phyloP scores from a whole-genome alignment of 2,329 filamentous ascomycete genomes.

The Aspergillus cejpii region DNA sequence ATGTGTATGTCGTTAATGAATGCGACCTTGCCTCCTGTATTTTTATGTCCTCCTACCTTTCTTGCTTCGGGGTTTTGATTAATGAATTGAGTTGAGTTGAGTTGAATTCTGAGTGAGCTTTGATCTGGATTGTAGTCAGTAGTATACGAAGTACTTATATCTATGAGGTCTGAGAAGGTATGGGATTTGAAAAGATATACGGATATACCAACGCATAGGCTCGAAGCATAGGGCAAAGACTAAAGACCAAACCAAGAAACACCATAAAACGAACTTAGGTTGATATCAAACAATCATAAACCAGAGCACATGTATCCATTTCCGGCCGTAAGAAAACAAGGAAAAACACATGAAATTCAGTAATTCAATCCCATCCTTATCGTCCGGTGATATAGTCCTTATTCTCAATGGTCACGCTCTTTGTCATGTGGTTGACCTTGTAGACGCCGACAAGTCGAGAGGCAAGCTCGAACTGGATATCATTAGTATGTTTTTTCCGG shows the following conservation, averaged over 20 bases:
- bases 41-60: not conserved
- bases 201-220: not conserved
- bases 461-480: slow-evolving; percentile 76
- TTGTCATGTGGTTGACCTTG: slow-evolving; percentile 98
- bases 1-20: not conserved
- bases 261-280: not conserved
- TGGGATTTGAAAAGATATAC: not conserved
- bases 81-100: not conserved
- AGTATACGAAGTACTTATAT: not conserved
- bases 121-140: too few species aligned
- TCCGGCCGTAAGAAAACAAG: not conserved
- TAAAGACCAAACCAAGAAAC: not conserved
- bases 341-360: not conserved
- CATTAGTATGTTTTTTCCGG: slow-evolving; percentile 6
- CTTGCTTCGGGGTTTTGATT: not conserved
- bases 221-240: too few species aligned
- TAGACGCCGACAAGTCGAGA: slow-evolving; percentile 92
- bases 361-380: slow-evolving; percentile 23
- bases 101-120: not conserved
- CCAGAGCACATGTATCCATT: not conserved
- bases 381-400: slow-evolving; percentile 59
- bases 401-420: slow-evolving; percentile 85
- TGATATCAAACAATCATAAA: not conserved
- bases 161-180: not conserved
- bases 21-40: not conserved